Evolutionary conservation across 768 basidiomycete species (phyloP).

Genomic region (Leucogyrophana mollusca): DNA sequence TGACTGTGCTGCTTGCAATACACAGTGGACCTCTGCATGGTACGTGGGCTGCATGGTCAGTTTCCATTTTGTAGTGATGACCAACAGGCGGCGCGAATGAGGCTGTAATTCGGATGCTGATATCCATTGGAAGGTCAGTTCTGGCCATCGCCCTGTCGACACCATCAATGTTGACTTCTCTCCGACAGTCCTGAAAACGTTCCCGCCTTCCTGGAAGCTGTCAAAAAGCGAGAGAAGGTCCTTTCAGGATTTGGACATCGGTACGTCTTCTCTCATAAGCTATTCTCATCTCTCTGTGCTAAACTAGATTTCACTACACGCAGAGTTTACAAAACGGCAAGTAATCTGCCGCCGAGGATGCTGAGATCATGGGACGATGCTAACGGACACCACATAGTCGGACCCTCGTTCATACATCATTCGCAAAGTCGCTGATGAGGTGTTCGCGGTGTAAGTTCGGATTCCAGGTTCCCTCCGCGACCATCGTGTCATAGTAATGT

Average conservation of each 20-base stretch:
- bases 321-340: slow-evolving; percentile 73
- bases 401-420: slow-evolving; percentile 92
- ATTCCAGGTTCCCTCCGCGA: background rate
- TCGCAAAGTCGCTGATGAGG: slow-evolving; percentile 85
- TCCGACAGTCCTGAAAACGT: slow-evolving; percentile 72
- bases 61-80: background rate
- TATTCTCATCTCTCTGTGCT: background rate
- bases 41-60: slow-evolving; percentile 21
- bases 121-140: slow-evolving; percentile 80
- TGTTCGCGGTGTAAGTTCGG: slow-evolving; percentile 77
- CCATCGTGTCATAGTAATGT: slow-evolving; percentile 1
- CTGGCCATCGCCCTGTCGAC: background rate
- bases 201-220: slow-evolving; percentile 80
- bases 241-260: slow-evolving; percentile 91
- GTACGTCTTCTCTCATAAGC: slow-evolving; percentile 40
- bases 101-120: slow-evolving; percentile 91
- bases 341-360: slow-evolving; percentile 16
- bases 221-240: slow-evolving; percentile 86
- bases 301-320: background rate
- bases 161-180: background rate
- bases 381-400: slow-evolving; percentile 44
- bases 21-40: slow-evolving; percentile 73
- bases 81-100: slow-evolving; percentile 79
- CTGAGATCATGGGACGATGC: background rate
- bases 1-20: slow-evolving; percentile 1